Evolutionary conservation across 176 grass and related monocot species (phyloP).

Genomic region (Ampelocalamus luodianensis): DNA sequence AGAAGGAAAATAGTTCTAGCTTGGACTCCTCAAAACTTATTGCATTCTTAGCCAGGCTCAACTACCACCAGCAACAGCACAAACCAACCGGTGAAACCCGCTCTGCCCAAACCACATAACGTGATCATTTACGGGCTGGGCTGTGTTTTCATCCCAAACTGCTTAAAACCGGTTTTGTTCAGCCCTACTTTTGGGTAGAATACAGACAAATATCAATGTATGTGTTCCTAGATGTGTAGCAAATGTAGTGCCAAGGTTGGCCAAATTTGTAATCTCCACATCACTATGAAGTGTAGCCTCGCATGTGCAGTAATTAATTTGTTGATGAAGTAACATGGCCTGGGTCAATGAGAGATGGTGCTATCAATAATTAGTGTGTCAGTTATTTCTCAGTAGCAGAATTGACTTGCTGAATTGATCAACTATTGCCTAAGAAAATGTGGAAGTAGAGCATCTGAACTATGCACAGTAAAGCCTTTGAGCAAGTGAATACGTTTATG

Average conservation of each 20-base stretch:
- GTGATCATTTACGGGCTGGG: too few relatives aligned
- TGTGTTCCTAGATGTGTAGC: not conserved
- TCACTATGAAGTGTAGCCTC: not conserved
- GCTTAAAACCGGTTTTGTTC: too few relatives aligned
- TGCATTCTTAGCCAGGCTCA: too few relatives aligned
- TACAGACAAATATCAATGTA: not conserved
- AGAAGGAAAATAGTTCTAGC: too few relatives aligned
- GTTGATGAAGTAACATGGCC: not conserved
- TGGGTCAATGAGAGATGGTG: not conserved
- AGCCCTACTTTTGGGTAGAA: not conserved
- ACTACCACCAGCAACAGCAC: too few relatives aligned
- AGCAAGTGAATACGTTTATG: slow-evolving; percentile 31
- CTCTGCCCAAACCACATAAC: too few relatives aligned
- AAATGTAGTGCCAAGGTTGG: not conserved
- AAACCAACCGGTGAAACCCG: too few relatives aligned
- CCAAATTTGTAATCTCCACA: not conserved
- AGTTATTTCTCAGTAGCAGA: not conserved
- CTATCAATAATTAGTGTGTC: not conserved
- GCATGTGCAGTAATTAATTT: not conserved
- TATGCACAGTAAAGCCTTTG: slow-evolving; percentile 8
- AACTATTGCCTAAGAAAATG: not conserved
- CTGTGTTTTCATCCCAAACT: too few relatives aligned
- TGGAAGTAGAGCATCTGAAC: not conserved
- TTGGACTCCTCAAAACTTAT: too few relatives aligned
- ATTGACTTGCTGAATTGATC: slow-evolving; percentile 16